Percentiles rank a stretch among this genome's conserved stretches.
Evolutionary conservation across 2,329 filamentous ascomycete species (phyloP).

Genomic region (Teratosphaeriaceae sp.): DNA sequence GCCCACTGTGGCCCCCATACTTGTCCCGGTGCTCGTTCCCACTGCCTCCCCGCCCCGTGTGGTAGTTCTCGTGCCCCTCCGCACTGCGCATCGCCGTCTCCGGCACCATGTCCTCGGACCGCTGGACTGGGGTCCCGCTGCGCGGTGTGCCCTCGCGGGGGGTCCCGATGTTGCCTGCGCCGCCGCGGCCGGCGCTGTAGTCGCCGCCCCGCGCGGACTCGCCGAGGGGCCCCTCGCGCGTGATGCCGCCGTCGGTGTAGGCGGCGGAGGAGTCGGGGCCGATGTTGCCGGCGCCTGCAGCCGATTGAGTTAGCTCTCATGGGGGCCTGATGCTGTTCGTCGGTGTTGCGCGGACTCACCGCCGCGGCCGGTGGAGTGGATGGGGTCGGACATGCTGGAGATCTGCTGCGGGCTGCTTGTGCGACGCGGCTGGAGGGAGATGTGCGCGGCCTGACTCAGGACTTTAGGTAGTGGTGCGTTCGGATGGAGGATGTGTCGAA

Average conservation of each 20-base stretch:
- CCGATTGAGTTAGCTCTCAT: too few relatives aligned
- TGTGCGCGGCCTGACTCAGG: too few relatives aligned
- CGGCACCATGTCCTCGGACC: slow-evolving; percentile 37
- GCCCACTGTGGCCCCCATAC: slow-evolving; percentile 38
- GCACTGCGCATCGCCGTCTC: slow-evolving; percentile 33
- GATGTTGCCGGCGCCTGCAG: slow-evolving; percentile 52
- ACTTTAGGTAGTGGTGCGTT: too few relatives aligned
- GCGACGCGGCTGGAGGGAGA: too few relatives aligned
- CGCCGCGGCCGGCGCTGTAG: slow-evolving; percentile 33
- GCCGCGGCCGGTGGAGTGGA: slow-evolving; percentile 51
- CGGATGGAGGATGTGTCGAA: too few relatives aligned
- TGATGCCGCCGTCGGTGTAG: slow-evolving; percentile 40
- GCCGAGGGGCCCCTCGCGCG: slow-evolving; percentile 39
- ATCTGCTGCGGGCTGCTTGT: neutral
- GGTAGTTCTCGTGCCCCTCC: slow-evolving; percentile 36
- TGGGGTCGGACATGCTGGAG: slow-evolving; percentile 6
- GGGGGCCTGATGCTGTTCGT: too few relatives aligned
- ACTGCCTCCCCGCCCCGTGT: slow-evolving; percentile 42
- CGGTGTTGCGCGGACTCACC: too few relatives aligned
- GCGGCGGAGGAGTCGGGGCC: slow-evolving; percentile 41
- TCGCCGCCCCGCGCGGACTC: slow-evolving; percentile 29
- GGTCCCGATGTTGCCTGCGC: slow-evolving; percentile 37
- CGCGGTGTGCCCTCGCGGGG: too few relatives aligned
- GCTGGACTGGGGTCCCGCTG: slow-evolving; percentile 16
- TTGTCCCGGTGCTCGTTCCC: slow-evolving; percentile 44